Evolutionary conservation across 192 early-diverging fungal genomes (phyloP).

Genomic region (Linnemannia schmuckeri): DNA sequence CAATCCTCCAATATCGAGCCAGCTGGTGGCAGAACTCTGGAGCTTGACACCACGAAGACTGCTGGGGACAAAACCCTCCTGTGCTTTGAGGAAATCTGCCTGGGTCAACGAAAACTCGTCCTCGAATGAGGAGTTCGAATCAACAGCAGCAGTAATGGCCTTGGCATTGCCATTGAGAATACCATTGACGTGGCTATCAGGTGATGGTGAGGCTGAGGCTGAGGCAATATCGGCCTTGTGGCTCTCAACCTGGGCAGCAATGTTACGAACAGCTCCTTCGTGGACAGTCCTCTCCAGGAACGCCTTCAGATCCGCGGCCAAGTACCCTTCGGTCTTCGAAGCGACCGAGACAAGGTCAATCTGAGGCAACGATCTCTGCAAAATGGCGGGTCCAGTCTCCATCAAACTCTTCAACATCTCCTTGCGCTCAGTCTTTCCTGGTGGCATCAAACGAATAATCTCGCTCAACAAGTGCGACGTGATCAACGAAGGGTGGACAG

Average conservation of each 20-base stretch:
- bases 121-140: conserved; percentile 13
- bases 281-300: conserved; percentile 87
- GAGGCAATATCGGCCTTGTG: conserved; percentile 25
- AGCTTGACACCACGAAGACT: conserved; percentile 85
- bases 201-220: background rate
- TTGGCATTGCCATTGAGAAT: background rate
- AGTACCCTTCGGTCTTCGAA: conserved; percentile 88
- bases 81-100: conserved; percentile 81
- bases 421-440: conserved; percentile 73
- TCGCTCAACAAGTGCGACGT: conserved; percentile 76
- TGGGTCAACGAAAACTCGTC: conserved; percentile 64
- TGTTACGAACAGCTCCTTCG: conserved; percentile 78
- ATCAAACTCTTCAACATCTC: conserved; percentile 83
- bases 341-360: conserved; percentile 83
- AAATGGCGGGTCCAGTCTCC: conserved; percentile 61
- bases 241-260: conserved; percentile 52
- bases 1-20: conserved; percentile 93
- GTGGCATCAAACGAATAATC: conserved; percentile 71
- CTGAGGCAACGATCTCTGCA: conserved; percentile 61
- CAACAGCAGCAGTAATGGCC: background rate
- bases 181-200: background rate
- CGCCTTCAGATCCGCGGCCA: conserved; percentile 83
- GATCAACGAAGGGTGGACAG: conserved; percentile 70
- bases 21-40: conserved; percentile 79
- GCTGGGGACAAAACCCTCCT: conserved; percentile 83